Conservation (phyloP, 1,284 basidiomycete species). For the Tilletia walkeri region DNA sequence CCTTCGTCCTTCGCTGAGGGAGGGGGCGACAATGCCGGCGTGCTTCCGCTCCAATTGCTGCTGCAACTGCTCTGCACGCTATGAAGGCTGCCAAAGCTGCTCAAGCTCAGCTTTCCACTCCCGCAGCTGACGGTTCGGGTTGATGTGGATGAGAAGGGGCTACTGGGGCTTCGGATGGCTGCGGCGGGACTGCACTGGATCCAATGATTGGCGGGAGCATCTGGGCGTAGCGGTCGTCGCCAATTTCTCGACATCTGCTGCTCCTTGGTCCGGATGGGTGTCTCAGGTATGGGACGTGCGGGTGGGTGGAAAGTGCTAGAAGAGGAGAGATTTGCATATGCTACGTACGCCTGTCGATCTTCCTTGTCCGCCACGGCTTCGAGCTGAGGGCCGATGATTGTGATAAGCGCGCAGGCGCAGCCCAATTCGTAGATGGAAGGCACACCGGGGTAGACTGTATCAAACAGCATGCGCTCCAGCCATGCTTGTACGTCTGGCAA, state of each 20-base stretch:
- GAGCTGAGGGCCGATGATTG: constrained; percentile 32
- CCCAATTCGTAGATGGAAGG: constrained; percentile 46
- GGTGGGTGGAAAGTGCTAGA: no score
- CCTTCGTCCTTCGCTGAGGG: not conserved
- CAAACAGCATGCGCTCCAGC: constrained; percentile 40
- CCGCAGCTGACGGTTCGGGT: constrained; percentile 9
- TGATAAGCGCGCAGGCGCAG: constrained; percentile 40
- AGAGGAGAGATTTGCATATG: not conserved
- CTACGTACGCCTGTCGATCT: not conserved
- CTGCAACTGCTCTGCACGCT: constrained; percentile 5
- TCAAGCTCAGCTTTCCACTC: not conserved
- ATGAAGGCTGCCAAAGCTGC: constrained; percentile 1
- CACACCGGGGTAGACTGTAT: constrained; percentile 36
- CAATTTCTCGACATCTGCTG: not conserved
- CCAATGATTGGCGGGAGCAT: constrained; percentile 13
- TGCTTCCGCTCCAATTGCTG: not conserved
- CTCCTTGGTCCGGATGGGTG: not conserved
- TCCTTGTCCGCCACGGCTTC: constrained; percentile 23
- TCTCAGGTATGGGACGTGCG: not conserved
- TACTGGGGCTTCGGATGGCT: not conserved
- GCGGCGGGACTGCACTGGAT: constrained; percentile 16
- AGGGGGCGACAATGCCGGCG: not conserved
- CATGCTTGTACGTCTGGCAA: constrained; percentile 25
- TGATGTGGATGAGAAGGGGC: not conserved
- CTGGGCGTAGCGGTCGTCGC: not conserved